Conservation (phyloP, 345 rosid species). For the Murraya paniculata region DNA sequence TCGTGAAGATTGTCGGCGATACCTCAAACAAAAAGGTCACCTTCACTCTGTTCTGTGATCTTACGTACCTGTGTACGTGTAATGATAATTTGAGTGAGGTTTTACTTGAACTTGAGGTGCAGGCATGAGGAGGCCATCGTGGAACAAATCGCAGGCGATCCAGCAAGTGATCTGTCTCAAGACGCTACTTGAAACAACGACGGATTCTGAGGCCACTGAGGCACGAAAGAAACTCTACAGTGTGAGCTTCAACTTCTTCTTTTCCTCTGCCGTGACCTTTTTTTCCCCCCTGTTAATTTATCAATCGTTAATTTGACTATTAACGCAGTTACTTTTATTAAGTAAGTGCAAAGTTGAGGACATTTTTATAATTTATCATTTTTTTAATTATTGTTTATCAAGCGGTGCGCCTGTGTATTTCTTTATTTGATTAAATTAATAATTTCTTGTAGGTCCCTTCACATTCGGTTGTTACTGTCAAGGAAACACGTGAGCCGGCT, state of each 20-base stretch:
- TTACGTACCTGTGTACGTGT: not conserved
- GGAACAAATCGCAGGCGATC: conserved; percentile 60
- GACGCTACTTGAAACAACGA: conserved; percentile 34
- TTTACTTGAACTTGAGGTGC: not conserved
- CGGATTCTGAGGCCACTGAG: conserved; percentile 28
- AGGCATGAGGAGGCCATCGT: conserved; percentile 57
- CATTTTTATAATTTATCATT: not conserved
- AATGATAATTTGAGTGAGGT: not conserved
- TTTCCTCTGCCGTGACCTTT: not conserved
- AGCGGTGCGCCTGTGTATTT: not conserved
- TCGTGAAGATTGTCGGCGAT: conserved; percentile 57
- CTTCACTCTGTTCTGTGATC: not conserved
- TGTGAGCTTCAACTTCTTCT: conserved; percentile 16
- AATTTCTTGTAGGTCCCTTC: conserved; percentile 26
- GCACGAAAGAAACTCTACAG: conserved; percentile 26
- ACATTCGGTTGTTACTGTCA: conserved; percentile 26
- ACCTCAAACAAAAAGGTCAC: conserved; percentile 43
- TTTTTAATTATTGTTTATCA: not conserved
- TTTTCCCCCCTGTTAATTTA: not conserved
- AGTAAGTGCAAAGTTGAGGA: conserved; percentile 3
- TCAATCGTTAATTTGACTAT: not conserved
- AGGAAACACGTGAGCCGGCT: conserved; percentile 21
- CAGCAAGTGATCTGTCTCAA: conserved; percentile 54
- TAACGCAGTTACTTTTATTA: not conserved
- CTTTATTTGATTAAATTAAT: not conserved